A percentile compares a stretch with the other conserved stretches of the same genome.
phyloP scores from a whole-genome alignment of 345 rosid species.

The Excoecaria cochinchinensis region DNA sequence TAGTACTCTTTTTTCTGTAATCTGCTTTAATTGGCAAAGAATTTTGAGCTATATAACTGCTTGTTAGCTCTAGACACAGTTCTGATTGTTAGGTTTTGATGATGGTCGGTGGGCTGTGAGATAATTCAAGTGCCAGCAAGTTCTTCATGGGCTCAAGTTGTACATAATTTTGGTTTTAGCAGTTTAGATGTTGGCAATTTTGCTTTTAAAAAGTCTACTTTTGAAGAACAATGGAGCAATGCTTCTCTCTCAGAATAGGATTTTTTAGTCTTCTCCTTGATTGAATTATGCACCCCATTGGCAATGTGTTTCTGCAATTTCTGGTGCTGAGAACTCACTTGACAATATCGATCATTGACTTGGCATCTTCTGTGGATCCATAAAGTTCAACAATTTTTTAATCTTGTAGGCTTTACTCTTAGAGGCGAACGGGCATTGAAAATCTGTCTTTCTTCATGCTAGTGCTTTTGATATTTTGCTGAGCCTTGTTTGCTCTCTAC shows the following conservation, averaged over 20 bases:
- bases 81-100: conserved; percentile 2
- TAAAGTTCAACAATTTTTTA: not conserved
- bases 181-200: conserved; percentile 11
- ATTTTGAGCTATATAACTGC: conserved; percentile 11
- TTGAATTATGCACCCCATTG: not conserved
- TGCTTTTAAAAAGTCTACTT: conserved; percentile 3
- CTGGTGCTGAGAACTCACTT: not conserved
- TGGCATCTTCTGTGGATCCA: not conserved
- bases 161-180: not conserved
- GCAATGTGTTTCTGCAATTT: conserved; percentile 1
- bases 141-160: conserved; percentile 11
- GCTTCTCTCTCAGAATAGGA: conserved; percentile 5
- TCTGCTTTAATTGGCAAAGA: conserved; percentile 9
- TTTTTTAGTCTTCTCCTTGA: not conserved
- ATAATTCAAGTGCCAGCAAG: conserved; percentile 12
- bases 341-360: not conserved
- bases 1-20: not conserved
- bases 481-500: not conserved
- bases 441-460: not conserved
- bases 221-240: not conserved
- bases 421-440: not conserved
- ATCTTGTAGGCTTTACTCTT: not conserved
- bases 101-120: conserved; percentile 9
- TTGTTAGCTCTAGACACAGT: conserved; percentile 1
- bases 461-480: conserved; percentile 1